These are phyloP conservation scores for Corniculantispora saksenae DNA, from an alignment of 2,329 filamentous ascomycete species.

Conservation along the genomic window DNA sequence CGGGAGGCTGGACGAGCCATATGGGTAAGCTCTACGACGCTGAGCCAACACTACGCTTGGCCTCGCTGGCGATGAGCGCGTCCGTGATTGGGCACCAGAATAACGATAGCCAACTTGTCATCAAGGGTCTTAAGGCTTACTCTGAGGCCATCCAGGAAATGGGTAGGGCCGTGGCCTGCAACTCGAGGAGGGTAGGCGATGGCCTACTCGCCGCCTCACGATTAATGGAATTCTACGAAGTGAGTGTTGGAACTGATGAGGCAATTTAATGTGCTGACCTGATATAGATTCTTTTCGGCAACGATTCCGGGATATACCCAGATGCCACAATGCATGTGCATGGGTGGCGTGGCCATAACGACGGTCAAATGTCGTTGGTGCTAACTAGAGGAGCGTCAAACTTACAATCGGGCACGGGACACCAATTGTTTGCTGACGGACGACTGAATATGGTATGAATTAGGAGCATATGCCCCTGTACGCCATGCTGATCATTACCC, in stretches of 20 bases:
- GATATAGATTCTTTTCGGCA: constrained; percentile 1
- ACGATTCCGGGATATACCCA: background rate
- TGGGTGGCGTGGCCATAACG: constrained; percentile 13
- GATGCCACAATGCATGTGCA: constrained; percentile 2
- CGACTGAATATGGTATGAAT: constrained; percentile 14
- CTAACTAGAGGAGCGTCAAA: background rate
- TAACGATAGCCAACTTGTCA: background rate
- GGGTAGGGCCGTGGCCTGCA: background rate
- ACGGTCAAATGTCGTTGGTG: constrained; percentile 6
- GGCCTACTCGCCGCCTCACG: constrained; percentile 8
- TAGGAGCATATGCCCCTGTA: too few relatives aligned
- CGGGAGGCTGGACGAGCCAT: constrained; percentile 8
- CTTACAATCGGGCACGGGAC: constrained; percentile 4
- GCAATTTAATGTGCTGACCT: background rate
- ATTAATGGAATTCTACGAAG: constrained; percentile 13
- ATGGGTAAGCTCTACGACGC: constrained; percentile 12
- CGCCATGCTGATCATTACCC: background rate
- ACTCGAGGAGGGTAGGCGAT: background rate
- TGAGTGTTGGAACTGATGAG: background rate
- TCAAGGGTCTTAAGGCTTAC: constrained; percentile 8
- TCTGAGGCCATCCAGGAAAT: constrained; percentile 4
- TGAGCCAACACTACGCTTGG: constrained; percentile 12
- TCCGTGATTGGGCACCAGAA: constrained; percentile 1
- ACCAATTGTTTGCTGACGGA: constrained; percentile 17
- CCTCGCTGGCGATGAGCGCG: constrained; percentile 9